Base-by-base conservation (phyloP, 176 grass and related monocot genomes). In the Cocos nucifera region DNA sequence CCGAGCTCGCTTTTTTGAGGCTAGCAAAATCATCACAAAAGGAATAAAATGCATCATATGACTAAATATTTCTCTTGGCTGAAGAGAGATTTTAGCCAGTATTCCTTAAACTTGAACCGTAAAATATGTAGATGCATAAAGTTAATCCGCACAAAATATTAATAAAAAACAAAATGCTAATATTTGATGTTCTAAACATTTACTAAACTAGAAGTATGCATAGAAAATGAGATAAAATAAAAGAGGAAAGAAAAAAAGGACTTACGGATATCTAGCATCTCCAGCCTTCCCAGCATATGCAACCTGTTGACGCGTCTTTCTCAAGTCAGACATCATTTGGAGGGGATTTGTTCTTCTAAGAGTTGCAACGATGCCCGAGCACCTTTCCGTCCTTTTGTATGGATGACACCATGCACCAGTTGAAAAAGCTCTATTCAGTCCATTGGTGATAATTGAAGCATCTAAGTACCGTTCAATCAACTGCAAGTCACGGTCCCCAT, bases 201-300 rank as follows among this genome's bases (percentile, higher is more conserved):
- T 10, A 19, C 54, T 7, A 22, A 22, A 20, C 21, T 19, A 18
- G 21, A 22, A 56, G 19, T 44, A 44, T 3, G 35, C 35, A 18
- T 7, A 58, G 17, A 22, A 70, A 61, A 65, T 15, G 12, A 35
- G n/a, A 21, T 4, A 19, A n/a, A 56, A 56, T 21, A 8, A 19
- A 21, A 56, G 20, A 19, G 17, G 2, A 22, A 17, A 56, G 55
- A 6, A 28, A 53, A 57, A 55, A 73, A 56, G 23, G 60, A 96
- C 92, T 78, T 75, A 97, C 93, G 93, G 93, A 56, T 97, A 97
- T 97, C 87, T 79, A 58, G 93, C 87, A 30, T 97, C 93, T 66
- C 93, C 93, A 58, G 84, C 84, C 77, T 97, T 97, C 55, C 93
- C 84, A 57, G 93, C 87, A 67, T 97, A 97, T 78, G 87, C 83